Evolutionary conservation across 352 stramenopile genomes (phyloP).

Genomic region (Globisporangium viniferum): DNA sequence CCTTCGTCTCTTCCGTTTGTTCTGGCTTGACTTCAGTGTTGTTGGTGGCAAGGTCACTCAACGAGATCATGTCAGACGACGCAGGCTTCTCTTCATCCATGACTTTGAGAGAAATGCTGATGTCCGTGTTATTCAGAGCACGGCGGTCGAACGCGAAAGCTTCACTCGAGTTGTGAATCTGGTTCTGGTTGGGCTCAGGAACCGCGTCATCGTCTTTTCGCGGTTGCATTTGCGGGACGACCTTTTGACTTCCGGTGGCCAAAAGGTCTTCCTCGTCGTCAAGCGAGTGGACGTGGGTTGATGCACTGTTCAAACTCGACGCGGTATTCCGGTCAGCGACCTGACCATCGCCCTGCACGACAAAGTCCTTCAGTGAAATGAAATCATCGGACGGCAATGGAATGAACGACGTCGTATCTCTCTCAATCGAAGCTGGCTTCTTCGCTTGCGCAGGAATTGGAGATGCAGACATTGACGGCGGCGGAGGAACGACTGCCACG

Average conservation of each 20-base stretch:
- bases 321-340: constrained; percentile 9
- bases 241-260: constrained; percentile 15
- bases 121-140: constrained; percentile 11
- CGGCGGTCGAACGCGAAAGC: neutral
- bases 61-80: constrained; percentile 18
- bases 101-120: constrained; percentile 6
- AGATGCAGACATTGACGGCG: neutral
- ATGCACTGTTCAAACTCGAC: constrained; percentile 27
- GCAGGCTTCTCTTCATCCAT: neutral
- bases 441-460: neutral
- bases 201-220: constrained; percentile 5
- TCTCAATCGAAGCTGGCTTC: neutral
- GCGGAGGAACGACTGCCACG: constrained; percentile 3
- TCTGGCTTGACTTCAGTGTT: constrained; percentile 1
- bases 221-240: constrained; percentile 7
- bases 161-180: constrained; percentile 2
- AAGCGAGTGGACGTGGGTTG: constrained; percentile 22
- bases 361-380: constrained; percentile 54
- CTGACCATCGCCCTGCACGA: constrained; percentile 31
- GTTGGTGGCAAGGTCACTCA: constrained; percentile 7
- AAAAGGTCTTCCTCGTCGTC: constrained; percentile 20
- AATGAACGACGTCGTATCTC: neutral
- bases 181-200: neutral
- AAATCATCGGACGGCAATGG: constrained; percentile 24
- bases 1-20: constrained; percentile 4